phyloP scores from a whole-genome alignment of 768 basidiomycete genomes.

The Boletales sp. region DNA sequence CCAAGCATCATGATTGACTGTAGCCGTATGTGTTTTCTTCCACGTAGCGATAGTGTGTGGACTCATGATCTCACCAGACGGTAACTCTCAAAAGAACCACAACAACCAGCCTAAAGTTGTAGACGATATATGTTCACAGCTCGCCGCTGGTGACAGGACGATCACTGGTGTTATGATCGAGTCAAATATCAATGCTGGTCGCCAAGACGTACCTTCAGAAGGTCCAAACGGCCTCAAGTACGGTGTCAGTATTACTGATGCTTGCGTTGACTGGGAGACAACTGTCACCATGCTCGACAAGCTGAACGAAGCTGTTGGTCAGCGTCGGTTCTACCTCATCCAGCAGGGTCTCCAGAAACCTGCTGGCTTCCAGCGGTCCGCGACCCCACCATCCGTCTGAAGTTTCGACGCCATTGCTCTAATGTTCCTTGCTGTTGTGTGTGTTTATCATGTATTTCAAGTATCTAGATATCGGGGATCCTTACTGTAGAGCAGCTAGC shows the following conservation, averaged over 20 bases:
- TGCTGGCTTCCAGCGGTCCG: constrained; percentile 29
- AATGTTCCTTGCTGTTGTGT: constrained; percentile 3
- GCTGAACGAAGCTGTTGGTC: constrained; percentile 48
- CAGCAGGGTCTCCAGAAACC: constrained; percentile 22
- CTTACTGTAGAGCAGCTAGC: too few relatives aligned
- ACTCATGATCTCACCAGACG: constrained; percentile 47
- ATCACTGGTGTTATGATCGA: constrained; percentile 99
- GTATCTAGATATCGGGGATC: too few relatives aligned
- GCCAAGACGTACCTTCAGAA: constrained; percentile 79
- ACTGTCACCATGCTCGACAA: constrained; percentile 74
- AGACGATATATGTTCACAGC: constrained; percentile 68
- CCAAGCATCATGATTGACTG: constrained; percentile 89
- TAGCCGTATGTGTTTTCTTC: constrained; percentile 50
- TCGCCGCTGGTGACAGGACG: constrained; percentile 58
- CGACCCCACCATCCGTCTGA: too few relatives aligned
- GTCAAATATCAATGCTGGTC: constrained; percentile 86
- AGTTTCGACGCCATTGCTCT: not conserved
- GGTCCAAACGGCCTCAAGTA: constrained; percentile 69
- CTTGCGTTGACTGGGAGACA: constrained; percentile 82
- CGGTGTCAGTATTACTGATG: constrained; percentile 89
- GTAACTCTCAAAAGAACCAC: constrained; percentile 95
- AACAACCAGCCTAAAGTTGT: constrained; percentile 85
- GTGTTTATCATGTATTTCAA: too few relatives aligned
- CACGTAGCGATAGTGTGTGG: not conserved
- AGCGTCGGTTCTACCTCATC: constrained; percentile 25